Evolutionary conservation across 345 rosid genomes (phyloP), one percentile per base, ranked within the genome.

Genomic region (Murraya paniculata): DNA sequence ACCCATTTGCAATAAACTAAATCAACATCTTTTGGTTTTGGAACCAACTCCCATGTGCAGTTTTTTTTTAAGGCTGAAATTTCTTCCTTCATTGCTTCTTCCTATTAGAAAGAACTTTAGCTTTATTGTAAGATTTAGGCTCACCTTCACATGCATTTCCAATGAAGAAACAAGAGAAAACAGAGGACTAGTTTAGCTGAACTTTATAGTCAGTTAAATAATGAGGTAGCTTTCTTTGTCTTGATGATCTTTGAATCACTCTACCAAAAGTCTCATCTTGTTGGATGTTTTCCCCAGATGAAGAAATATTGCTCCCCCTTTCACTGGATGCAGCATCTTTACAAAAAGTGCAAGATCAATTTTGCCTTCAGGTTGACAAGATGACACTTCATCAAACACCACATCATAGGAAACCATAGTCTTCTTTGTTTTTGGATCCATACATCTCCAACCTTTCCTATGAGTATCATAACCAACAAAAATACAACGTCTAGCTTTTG

Each of bases 341-440:
- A 41, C 0, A 14, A 11, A 56, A 65, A 0, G 35, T 2, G 0
- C 9, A 68, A 24, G n/a, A 13, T 14, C n/a, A 68, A 5, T 6
- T 25, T 1, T 25, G 11, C n/a, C 2, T 25, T 7, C 27, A 31
- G 1, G 0, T 9, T 81, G 33, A 4, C 28, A 33, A 2, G 71
- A 70, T 8, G 82, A 81, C 1, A 81, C 61, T 70, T 83, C 71
- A 24, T 81, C 70, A 39, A 83, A 76, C 25, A 83, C 64, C 22
- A 85, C 59, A 66, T 81, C 73, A 13, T 33, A 13, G 1, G 71
- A 83, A 9, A 69, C 27, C 7, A 18, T 1, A 53, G 33, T 53
- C 18, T 18, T 74, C 9, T 81, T 68, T 22, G 53, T 83, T 7
- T 73, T 1, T 62, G n/a, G 68, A 76, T 86, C 76, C 79, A 85